Evolutionary conservation across 306 rosid species (phyloP).

Genomic region (Vachellia pachyceras): DNA sequence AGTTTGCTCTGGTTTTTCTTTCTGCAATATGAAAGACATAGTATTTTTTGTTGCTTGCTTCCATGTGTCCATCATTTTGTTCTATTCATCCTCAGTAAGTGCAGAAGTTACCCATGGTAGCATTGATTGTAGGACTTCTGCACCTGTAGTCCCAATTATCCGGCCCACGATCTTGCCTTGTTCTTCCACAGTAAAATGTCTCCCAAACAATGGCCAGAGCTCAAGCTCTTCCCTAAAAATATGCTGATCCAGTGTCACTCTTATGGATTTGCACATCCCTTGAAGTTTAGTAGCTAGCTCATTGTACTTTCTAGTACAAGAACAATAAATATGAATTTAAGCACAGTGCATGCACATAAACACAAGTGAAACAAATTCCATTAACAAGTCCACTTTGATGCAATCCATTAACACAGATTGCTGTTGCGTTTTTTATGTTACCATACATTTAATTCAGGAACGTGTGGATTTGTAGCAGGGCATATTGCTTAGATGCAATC

Average conservation of each 20-base stretch:
- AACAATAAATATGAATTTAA: no score
- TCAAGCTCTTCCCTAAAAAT: conserved; percentile 96
- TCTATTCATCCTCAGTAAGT: conserved; percentile 94
- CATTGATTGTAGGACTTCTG: conserved; percentile 99
- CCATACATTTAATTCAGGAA: no score
- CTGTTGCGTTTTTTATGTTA: no score
- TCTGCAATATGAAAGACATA: conserved; percentile 58
- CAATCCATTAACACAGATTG: no score
- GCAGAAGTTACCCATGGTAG: conserved; percentile 99
- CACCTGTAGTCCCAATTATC: conserved; percentile 98
- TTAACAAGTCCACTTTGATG: no score
- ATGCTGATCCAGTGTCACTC: conserved; percentile 92
- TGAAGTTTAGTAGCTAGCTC: conserved; percentile 93
- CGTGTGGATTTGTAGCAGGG: no score
- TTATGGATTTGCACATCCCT: conserved; percentile 98
- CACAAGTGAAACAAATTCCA: no score
- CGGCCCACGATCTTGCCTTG: conserved; percentile 96
- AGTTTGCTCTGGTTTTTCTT: conserved; percentile 61
- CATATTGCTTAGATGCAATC: no score
- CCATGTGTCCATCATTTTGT: conserved; percentile 96
- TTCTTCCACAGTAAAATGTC: conserved; percentile 94
- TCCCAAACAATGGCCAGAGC: conserved; percentile 95
- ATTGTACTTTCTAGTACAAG: no score
- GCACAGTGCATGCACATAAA: no score
- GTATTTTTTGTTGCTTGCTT: conserved; percentile 98